phyloP scores from a whole-genome alignment of 352 stramenopile genomes.

The Phytopythium aichiense region DNA sequence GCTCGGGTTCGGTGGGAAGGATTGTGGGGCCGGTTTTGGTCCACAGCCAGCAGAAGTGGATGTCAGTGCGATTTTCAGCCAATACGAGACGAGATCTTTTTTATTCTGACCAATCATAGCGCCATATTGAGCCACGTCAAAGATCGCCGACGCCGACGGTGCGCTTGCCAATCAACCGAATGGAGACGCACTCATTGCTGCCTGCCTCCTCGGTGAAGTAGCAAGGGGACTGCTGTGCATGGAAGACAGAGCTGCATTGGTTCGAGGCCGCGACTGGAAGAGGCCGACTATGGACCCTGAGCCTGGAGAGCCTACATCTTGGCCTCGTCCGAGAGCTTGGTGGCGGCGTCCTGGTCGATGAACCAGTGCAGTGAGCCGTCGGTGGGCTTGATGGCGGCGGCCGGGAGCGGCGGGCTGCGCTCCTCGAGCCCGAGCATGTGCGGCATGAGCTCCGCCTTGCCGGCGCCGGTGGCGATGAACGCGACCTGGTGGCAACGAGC shows the following conservation, averaged over 20 bases:
- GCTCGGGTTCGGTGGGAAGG: neutral
- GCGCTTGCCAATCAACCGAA: too few species aligned
- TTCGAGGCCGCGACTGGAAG: too few species aligned
- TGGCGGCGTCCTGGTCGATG: constrained; percentile 73
- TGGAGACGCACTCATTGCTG: too few species aligned
- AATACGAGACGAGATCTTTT: neutral
- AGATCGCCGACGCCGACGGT: neutral
- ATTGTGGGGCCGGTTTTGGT: neutral
- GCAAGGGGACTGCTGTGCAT: too few species aligned
- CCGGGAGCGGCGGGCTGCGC: constrained; percentile 58
- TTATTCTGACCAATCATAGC: constrained; percentile 17
- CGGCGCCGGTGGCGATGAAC: constrained; percentile 87
- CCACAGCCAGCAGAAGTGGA: neutral
- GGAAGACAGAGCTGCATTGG: too few species aligned
- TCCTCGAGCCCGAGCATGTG: constrained; percentile 70
- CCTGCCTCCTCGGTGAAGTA: too few species aligned
- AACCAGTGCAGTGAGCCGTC: constrained; percentile 83
- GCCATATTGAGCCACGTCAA: constrained; percentile 6
- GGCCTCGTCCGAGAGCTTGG: constrained; percentile 43
- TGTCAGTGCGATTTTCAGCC: neutral
- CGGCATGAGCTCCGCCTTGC: constrained; percentile 87
- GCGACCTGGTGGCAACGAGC: constrained; percentile 49
- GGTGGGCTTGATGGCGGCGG: constrained; percentile 63
- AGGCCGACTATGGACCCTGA: too few species aligned
- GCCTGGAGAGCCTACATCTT: constrained; percentile 17